Evolutionary conservation across 108 stramenopile species (phyloP).

Genomic region (Cylindrotheca fusiformis): DNA sequence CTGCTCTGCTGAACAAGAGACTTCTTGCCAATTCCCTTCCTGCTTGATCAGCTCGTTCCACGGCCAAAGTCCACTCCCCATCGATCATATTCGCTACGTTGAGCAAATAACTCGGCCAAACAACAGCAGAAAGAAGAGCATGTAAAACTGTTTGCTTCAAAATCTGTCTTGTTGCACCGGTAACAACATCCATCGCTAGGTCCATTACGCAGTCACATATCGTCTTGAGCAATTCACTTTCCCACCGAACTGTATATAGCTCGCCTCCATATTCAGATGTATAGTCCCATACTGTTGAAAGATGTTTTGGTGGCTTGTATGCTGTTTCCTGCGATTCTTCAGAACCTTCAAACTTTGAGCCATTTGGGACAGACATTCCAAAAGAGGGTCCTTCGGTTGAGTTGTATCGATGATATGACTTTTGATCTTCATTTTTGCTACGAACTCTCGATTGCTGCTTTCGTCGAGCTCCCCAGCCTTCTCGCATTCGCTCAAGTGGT

Average conservation of each 20-base stretch:
- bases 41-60: constrained; percentile 86
- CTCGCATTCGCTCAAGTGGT: constrained; percentile 31
- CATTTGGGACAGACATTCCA: constrained; percentile 8
- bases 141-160: constrained; percentile 77
- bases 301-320: constrained; percentile 54
- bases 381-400: background rate
- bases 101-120: constrained; percentile 72
- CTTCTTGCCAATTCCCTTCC: constrained; percentile 87
- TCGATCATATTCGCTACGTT: constrained; percentile 85
- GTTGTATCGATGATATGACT: background rate
- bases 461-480: constrained; percentile 38
- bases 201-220: constrained; percentile 76
- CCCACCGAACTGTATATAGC: constrained; percentile 80
- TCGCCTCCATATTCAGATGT: constrained; percentile 74
- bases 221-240: constrained; percentile 69
- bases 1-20: constrained; percentile 78
- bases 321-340: constrained; percentile 16
- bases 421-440: background rate
- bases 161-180: constrained; percentile 65
- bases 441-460: constrained; percentile 6
- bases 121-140: constrained; percentile 73
- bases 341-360: constrained; percentile 10
- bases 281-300: constrained; percentile 79
- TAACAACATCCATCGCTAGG: constrained; percentile 72
- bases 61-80: constrained; percentile 88